phyloP scores from a whole-genome alignment of 768 basidiomycete genomes.

The Amanita rubescens region DNA sequence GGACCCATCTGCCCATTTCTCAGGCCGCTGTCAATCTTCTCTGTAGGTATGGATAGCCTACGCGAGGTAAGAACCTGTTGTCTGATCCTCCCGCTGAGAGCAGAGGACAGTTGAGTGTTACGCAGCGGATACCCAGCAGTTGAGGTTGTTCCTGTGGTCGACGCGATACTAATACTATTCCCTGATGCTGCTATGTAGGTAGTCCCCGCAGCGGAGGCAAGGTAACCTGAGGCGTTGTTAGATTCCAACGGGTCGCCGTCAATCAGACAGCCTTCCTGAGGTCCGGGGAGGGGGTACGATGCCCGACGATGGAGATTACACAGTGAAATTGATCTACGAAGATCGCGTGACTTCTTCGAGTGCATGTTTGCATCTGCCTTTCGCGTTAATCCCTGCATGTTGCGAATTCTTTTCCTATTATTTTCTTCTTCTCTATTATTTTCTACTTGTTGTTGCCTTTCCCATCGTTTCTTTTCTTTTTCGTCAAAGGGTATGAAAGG shows the following conservation, averaged over 20 bases:
- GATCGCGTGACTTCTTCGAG: conserved; percentile 36
- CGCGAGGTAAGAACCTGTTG: conserved; percentile 65
- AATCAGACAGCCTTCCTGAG: conserved; percentile 21
- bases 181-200: conserved; percentile 88
- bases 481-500: conserved; percentile 76
- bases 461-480: conserved; percentile 60
- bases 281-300: conserved; percentile 20
- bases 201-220: conserved; percentile 42
- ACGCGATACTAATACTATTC: conserved; percentile 90
- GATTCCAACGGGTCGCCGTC: conserved; percentile 48
- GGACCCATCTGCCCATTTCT: conserved; percentile 56
- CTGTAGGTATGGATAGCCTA: conserved; percentile 28
- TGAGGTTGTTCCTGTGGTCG: conserved; percentile 82
- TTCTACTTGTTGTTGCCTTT: conserved; percentile 42
- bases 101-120: conserved; percentile 42
- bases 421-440: conserved; percentile 17
- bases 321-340: conserved; percentile 72
- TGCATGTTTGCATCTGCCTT: conserved; percentile 29
- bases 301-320: conserved; percentile 61
- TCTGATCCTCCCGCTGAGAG: conserved; percentile 48
- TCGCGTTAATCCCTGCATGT: conserved; percentile 27
- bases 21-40: conserved; percentile 16
- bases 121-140: conserved; percentile 41
- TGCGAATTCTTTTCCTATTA: conserved; percentile 28
- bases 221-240: conserved; percentile 63